These are phyloP conservation scores for Epichloe aotearoae DNA, from an alignment of 2,329 filamentous ascomycete species.

Conservation along the genomic window DNA sequence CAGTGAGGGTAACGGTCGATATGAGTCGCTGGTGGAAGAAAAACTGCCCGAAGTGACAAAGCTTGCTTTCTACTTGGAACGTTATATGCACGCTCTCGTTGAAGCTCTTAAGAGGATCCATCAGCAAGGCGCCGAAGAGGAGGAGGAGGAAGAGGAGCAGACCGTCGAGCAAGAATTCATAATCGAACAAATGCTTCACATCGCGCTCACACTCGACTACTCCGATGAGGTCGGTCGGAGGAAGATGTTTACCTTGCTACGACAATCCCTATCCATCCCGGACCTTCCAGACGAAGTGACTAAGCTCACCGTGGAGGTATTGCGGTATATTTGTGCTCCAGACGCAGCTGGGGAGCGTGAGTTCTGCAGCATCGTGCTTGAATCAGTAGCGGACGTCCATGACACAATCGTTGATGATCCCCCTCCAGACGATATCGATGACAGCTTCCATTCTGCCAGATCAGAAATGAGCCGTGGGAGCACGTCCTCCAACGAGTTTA, in stretches of 20 bases:
- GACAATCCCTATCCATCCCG: slow-evolving; percentile 72
- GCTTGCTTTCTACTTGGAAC: slow-evolving; percentile 74
- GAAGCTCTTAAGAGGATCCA: slow-evolving; percentile 48
- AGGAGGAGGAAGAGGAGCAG: slow-evolving; percentile 60
- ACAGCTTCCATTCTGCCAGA: slow-evolving; percentile 84
- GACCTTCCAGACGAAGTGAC: slow-evolving; percentile 88
- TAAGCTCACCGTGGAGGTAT: slow-evolving; percentile 68
- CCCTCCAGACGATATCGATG: slow-evolving; percentile 41
- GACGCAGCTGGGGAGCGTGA: slow-evolving; percentile 64
- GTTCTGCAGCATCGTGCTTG: slow-evolving; percentile 74
- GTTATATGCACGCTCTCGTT: slow-evolving; percentile 58
- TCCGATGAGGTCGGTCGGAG: slow-evolving; percentile 91
- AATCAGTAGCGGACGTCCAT: slow-evolving; percentile 92
- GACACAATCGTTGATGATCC: slow-evolving; percentile 73
- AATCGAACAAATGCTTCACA: slow-evolving; percentile 86
- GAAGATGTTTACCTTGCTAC: slow-evolving; percentile 87
- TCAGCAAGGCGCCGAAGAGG: slow-evolving; percentile 40
- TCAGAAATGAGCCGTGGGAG: slow-evolving; percentile 66
- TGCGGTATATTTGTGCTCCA: slow-evolving; percentile 70
- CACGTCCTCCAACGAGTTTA: slow-evolving; percentile 36
- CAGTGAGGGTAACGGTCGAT: slow-evolving; percentile 57
- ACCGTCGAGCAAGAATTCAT: slow-evolving; percentile 88
- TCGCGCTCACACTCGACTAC: slow-evolving; percentile 85
- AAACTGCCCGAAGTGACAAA: slow-evolving; percentile 92
- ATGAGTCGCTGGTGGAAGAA: slow-evolving; percentile 67